phyloP scores from a whole-genome alignment of 257 asterid genomes.

The Lycium ferocissimum region DNA sequence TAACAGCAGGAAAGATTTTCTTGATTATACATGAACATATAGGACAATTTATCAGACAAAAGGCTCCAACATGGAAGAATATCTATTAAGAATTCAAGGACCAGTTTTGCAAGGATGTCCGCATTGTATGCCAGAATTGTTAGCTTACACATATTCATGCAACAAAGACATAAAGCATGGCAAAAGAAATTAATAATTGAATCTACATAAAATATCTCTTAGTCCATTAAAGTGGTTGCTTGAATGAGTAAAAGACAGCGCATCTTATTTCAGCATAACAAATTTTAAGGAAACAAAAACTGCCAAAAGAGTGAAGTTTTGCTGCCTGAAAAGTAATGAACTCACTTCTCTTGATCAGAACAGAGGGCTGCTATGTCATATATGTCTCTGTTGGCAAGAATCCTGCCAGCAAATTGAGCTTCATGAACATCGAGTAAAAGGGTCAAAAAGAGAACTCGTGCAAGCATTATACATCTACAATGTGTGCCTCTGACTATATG shows the following conservation, averaged over 20 bases:
- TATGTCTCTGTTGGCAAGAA: conserved; percentile 66
- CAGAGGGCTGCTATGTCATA: conserved; percentile 86
- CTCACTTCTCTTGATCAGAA: conserved; percentile 62
- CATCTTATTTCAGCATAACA: neutral
- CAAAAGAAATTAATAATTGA: neutral
- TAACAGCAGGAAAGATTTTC: neutral
- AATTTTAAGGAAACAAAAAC: neutral
- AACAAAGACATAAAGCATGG: neutral
- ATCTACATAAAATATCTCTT: neutral
- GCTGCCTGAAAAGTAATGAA: neutral
- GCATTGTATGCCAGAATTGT: neutral
- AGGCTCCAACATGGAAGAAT: neutral
- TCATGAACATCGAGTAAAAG: neutral
- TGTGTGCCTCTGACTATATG: neutral
- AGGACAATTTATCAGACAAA: conserved; percentile 4
- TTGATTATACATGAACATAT: neutral
- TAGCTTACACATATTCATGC: conserved; percentile 2
- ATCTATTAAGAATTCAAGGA: neutral
- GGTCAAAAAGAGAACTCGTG: neutral
- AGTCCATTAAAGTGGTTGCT: neutral
- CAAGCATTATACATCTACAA: neutral
- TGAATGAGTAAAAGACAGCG: neutral
- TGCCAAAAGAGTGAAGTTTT: neutral
- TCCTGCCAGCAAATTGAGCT: conserved; percentile 55
- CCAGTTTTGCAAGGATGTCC: neutral